Evolutionary conservation across 306 rosid genomes (phyloP).

Genomic region (Glycine tomentella): DNA sequence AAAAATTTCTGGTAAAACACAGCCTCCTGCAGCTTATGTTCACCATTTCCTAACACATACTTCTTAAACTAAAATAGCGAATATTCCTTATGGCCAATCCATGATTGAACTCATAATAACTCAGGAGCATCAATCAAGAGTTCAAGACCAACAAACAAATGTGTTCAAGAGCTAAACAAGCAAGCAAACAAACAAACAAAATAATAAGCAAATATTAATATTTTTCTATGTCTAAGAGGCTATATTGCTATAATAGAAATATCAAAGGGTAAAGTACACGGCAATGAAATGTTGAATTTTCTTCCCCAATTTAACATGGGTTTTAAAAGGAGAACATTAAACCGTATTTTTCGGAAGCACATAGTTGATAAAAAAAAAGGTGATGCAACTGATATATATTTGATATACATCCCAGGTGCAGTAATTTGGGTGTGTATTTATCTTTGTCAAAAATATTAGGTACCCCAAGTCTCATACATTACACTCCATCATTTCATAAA

Average conservation of each 20-base stretch:
- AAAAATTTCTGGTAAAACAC: neutral
- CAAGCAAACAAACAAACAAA: neutral
- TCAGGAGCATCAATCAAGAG: constrained; percentile 3
- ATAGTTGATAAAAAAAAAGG: neutral
- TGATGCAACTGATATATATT: neutral
- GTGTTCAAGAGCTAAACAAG: constrained; percentile 17
- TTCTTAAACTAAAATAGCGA: constrained; percentile 20
- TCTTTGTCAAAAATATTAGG: neutral
- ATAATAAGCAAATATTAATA: too few relatives aligned
- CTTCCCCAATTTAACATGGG: constrained; percentile 5
- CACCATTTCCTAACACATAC: neutral
- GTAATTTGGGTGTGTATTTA: neutral
- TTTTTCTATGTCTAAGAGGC: neutral
- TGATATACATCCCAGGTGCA: too few relatives aligned
- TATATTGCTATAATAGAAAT: neutral
- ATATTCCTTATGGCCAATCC: constrained; percentile 5
- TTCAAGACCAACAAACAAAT: constrained; percentile 13
- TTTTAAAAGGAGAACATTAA: neutral
- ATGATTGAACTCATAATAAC: neutral
- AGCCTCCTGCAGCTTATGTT: constrained; percentile 11
- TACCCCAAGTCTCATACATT: neutral
- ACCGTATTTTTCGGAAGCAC: neutral
- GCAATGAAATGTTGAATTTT: neutral
- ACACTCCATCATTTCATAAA: constrained; percentile 11
- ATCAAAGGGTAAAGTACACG: neutral